Base-by-base conservation (phyloP, 1,139 yeast species). In the Kurtzmaniella natalensis region DNA sequence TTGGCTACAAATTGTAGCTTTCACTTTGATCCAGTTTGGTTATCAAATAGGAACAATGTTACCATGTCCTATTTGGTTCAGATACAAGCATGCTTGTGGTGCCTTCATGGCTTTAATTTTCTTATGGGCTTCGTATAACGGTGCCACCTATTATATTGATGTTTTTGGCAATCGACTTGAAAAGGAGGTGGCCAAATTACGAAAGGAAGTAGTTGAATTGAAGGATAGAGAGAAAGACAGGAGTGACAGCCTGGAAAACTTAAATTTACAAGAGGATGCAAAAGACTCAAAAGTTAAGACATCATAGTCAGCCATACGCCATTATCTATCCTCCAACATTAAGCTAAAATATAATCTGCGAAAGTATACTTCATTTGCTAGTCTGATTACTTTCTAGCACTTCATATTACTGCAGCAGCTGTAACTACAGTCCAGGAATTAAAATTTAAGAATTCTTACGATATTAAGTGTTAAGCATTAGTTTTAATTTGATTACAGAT, bases 91-190 rank as follows among this genome's bases (percentile, higher is more conserved):
- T 37, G 73, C 84, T 1, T 86, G 94, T 28, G 78, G 82, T 0
- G 48, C 70, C 1, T 89, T 88, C 53, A 72, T 92, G 41, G 58
- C 78, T 3, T 68, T 73, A 36, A 86, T 92, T 18, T 87, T 88
- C 48, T 58, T 80, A 24, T 74, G 79, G 61, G 94, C 97, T 2
- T 71, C 88, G 32, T 86, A 83, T 56, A 89, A 92, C 47, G 98
- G 98, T 22, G 97, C 97, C 2, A 86, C 95, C 1, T 92, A 86
- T 53, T 92, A 92, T 53, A 72, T 92, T 38, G 97, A 92, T 51
- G 82, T 83, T 28, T 92, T 89, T 59, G 96, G 95, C 38, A 84
- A 81, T 52, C 71, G 87, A 49, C 80, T 84, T 58, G 95, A 81
- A 51, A 86, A 82, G 49, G 96, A 92, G 54, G 86, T 89, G 26